These are phyloP conservation scores for Diatrype stigma DNA, from an alignment of 2,329 filamentous ascomycete species.

Conservation along the genomic window DNA sequence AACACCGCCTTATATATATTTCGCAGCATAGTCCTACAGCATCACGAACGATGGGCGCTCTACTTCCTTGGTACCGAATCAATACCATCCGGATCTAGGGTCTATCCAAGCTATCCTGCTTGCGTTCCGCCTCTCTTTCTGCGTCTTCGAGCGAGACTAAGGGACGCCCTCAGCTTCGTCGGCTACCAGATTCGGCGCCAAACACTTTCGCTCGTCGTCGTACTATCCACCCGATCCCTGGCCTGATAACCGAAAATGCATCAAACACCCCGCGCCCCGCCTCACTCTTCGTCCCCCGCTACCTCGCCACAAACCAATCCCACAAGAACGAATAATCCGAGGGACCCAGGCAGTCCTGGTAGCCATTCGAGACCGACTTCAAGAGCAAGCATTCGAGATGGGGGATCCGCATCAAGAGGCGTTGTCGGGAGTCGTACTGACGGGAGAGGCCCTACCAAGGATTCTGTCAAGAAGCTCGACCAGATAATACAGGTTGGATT, in stretches of 20 bases:
- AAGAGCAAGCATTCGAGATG: constrained; percentile 37
- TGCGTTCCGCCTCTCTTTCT: neutral
- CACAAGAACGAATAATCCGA: constrained; percentile 67
- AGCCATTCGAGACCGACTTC: constrained; percentile 41
- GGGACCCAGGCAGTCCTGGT: constrained; percentile 50
- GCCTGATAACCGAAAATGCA: constrained; percentile 60
- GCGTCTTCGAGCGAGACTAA: neutral
- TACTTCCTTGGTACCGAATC: neutral
- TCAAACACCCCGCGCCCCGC: constrained; percentile 77
- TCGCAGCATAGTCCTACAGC: too few species aligned
- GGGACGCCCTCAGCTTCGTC: neutral
- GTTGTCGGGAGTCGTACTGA: constrained; percentile 36
- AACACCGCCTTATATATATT: too few species aligned
- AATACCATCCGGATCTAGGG: neutral
- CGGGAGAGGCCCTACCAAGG: constrained; percentile 49
- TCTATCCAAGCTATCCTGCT: neutral
- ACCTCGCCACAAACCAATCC: constrained; percentile 69
- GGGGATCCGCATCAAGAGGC: constrained; percentile 42
- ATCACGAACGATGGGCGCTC: neutral
- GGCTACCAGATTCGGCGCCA: neutral
- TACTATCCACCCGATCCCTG: constrained; percentile 4
- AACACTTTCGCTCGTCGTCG: neutral
- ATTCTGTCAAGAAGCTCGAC: constrained; percentile 76
- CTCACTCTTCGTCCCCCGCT: constrained; percentile 68
- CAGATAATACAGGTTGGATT: constrained; percentile 81